A percentile compares a stretch with the other conserved stretches of the same genome.
phyloP scores from a whole-genome alignment of 1,284 basidiomycete species.

The Puccinia novopanici region DNA sequence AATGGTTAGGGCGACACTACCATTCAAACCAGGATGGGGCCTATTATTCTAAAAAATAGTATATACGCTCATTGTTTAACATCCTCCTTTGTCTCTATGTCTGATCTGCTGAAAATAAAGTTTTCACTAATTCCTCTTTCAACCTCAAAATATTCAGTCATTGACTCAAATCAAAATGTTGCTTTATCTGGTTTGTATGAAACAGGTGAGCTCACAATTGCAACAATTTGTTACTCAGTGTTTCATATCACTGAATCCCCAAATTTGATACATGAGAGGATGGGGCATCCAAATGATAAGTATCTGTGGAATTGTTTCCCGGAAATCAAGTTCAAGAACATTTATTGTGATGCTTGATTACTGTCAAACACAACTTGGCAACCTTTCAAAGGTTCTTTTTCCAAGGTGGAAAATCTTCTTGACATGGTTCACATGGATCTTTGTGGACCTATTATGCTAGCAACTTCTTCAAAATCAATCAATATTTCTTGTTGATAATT shows the following conservation, averaged over 20 bases:
- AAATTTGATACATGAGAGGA: no score
- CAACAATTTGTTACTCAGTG: not conserved
- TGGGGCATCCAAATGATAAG: not conserved
- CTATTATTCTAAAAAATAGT: not conserved
- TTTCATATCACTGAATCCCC: not conserved
- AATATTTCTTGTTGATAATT: not conserved
- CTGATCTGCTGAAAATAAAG: not conserved
- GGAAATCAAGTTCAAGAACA: not conserved
- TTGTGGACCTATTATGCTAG: conserved; percentile 20
- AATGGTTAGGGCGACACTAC: not conserved
- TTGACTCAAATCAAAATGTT: no score
- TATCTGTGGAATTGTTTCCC: not conserved
- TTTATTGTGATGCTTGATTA: not conserved
- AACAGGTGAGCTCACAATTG: not conserved
- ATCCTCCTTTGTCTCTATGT: not conserved
- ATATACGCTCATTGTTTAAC: not conserved
- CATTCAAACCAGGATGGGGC: not conserved
- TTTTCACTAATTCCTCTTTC: not conserved
- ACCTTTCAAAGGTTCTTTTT: not conserved
- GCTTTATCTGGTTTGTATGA: not conserved
- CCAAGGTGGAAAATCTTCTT: not conserved
- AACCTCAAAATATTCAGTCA: not conserved
- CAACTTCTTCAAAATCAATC: not conserved
- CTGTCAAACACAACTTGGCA: not conserved
- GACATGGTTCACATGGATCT: not conserved